These are phyloP conservation scores for Diplodia scrobiculata DNA, from an alignment of 2,329 filamentous ascomycete species.

Conservation along the genomic window DNA sequence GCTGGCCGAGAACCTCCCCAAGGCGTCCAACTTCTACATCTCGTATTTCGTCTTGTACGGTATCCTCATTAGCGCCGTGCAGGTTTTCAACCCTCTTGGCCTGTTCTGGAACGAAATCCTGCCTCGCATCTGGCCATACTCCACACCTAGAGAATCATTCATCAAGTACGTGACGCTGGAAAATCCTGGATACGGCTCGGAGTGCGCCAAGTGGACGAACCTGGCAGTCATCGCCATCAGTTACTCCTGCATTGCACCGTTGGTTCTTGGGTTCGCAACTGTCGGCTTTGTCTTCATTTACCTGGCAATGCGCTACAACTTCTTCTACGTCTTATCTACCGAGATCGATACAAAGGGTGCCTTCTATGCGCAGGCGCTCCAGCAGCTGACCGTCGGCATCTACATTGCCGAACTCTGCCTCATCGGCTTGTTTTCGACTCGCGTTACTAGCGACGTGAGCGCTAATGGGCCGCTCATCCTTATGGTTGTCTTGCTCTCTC, in stretches of 20 bases:
- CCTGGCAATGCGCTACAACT: slow-evolving; percentile 53
- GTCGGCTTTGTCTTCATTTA: slow-evolving; percentile 75
- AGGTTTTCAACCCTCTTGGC: slow-evolving; percentile 78
- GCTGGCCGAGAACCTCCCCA: slow-evolving; percentile 42
- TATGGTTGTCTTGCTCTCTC: slow-evolving; percentile 37
- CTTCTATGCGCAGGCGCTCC: slow-evolving; percentile 52
- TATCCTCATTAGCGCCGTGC: slow-evolving; percentile 72
- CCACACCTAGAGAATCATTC: slow-evolving; percentile 51
- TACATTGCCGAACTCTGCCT: slow-evolving; percentile 54
- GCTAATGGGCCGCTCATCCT: slow-evolving; percentile 43
- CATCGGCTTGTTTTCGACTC: slow-evolving; percentile 51
- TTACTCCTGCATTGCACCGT: slow-evolving; percentile 67
- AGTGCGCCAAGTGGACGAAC: slow-evolving; percentile 53
- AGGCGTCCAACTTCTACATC: slow-evolving; percentile 48
- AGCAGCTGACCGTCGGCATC: slow-evolving; percentile 52
- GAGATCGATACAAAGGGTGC: slow-evolving; percentile 52
- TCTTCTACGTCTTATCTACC: slow-evolving; percentile 53
- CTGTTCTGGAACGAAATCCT: slow-evolving; percentile 84
- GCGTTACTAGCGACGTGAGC: slow-evolving; percentile 33
- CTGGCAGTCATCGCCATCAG: slow-evolving; percentile 43
- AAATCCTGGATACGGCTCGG: slow-evolving; percentile 50
- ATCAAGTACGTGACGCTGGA: slow-evolving; percentile 49
- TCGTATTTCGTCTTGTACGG: slow-evolving; percentile 48
- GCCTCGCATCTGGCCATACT: slow-evolving; percentile 43
- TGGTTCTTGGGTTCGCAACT: slow-evolving; percentile 76